Conservation (phyloP, 306 rosid species). For the Cucumis cinereus region DNA sequence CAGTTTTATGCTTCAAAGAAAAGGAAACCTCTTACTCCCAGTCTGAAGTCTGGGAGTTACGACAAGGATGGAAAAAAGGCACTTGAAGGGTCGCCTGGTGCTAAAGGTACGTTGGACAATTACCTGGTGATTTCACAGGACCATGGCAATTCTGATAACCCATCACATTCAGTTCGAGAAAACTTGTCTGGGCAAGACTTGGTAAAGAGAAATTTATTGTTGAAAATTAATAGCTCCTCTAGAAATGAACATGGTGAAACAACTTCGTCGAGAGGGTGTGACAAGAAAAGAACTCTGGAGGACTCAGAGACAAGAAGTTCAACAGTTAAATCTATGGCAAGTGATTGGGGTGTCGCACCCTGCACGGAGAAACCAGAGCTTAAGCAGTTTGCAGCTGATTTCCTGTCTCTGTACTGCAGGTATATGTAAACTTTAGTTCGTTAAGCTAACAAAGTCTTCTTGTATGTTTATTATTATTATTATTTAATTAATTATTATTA, state of each 20-base stretch:
- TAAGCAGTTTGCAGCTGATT: constrained; percentile 44
- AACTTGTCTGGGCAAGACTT: constrained; percentile 21
- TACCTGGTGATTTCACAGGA: constrained; percentile 51
- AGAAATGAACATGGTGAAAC: constrained; percentile 22
- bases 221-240: constrained; percentile 26
- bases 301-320: constrained; percentile 9
- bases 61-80: constrained; percentile 33
- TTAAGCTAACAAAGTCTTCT: not conserved
- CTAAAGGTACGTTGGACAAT: constrained; percentile 49
- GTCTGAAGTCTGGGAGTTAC: constrained; percentile 31
- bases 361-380: constrained; percentile 25
- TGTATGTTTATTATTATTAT: not conserved
- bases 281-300: constrained; percentile 1
- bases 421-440: constrained; percentile 4
- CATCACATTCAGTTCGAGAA: constrained; percentile 32
- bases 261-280: constrained; percentile 13
- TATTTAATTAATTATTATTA: too few relatives aligned
- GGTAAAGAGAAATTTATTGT: not conserved
- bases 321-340: constrained; percentile 22
- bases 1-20: constrained; percentile 87
- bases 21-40: constrained; percentile 52
- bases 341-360: constrained; percentile 14
- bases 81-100: constrained; percentile 54
- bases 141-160: constrained; percentile 4
- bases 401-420: constrained; percentile 78